Evolutionary conservation across 1,284 basidiomycete species (phyloP).

Genomic region (Coniferiporia sulphurascens): DNA sequence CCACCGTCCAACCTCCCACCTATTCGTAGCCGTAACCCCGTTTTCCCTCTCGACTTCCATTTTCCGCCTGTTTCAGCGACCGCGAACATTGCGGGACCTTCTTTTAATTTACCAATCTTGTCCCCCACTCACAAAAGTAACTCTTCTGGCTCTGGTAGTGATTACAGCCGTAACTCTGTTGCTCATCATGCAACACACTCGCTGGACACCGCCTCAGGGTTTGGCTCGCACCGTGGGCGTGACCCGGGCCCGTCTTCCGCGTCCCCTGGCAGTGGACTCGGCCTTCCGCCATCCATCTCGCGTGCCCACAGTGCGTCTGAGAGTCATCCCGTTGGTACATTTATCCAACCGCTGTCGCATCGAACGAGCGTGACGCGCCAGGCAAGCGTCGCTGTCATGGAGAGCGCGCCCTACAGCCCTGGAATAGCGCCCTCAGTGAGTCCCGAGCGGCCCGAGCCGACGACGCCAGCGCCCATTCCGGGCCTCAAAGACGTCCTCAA

Average conservation of each 20-base stretch:
- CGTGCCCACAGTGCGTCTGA: conserved; percentile 22
- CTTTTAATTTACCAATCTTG: conserved; percentile 4
- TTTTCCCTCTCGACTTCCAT: conserved; percentile 18
- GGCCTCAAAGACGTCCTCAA: conserved; percentile 71
- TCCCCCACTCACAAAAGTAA: conserved; percentile 12
- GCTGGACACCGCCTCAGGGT: conserved; percentile 8
- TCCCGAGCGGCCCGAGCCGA: conserved; percentile 23
- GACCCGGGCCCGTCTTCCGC: not conserved
- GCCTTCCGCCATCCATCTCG: conserved; percentile 14
- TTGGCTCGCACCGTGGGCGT: not conserved
- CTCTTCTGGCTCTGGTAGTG: conserved; percentile 6
- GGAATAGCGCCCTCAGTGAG: conserved; percentile 39
- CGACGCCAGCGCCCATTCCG: conserved; percentile 37
- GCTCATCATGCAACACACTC: conserved; percentile 19
- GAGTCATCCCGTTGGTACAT: conserved; percentile 31
- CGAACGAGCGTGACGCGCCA: conserved; percentile 39
- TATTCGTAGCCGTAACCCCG: conserved; percentile 6
- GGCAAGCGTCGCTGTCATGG: conserved; percentile 44
- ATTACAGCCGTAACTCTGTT: conserved; percentile 1
- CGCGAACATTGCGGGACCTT: conserved; percentile 9
- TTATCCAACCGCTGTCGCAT: conserved; percentile 3
- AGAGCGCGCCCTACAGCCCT: conserved; percentile 31
- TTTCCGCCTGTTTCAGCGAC: conserved; percentile 18
- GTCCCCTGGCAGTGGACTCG: conserved; percentile 1
- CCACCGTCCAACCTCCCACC: conserved; percentile 4